phyloP scores from a whole-genome alignment of 2,329 filamentous ascomycete genomes.

The Colletotrichum sp. region DNA sequence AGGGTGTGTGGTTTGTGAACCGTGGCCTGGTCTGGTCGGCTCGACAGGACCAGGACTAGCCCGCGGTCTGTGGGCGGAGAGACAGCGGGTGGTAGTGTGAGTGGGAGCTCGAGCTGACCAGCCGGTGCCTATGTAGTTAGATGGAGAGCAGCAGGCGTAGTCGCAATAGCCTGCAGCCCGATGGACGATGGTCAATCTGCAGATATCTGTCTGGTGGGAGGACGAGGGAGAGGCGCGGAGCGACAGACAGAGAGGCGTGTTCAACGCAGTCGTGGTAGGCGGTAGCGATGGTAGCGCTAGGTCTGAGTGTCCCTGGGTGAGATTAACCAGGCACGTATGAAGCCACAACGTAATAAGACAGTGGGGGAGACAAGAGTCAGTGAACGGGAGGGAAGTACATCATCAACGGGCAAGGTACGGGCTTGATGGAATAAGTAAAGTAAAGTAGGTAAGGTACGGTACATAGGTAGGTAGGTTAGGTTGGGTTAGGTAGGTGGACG shows the following conservation, averaged over 20 bases:
- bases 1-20: not conserved
- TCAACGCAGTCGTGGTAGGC: not conserved
- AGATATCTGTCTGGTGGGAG: not conserved
- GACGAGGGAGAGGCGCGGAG: not conserved
- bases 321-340: slow-evolving; percentile 19
- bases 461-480: not conserved
- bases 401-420: not conserved
- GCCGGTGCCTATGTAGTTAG: not conserved
- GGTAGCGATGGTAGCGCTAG: slow-evolving; percentile 9
- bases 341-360: slow-evolving; percentile 20
- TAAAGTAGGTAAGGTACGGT: not conserved
- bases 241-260: not conserved
- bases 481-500: not conserved
- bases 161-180: not conserved
- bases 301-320: slow-evolving; percentile 15
- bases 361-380: slow-evolving; percentile 21
- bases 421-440: not conserved
- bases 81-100: not conserved
- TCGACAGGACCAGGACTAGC: not conserved
- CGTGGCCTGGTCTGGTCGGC: not conserved
- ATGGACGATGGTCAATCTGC: not conserved
- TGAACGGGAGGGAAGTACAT: slow-evolving; percentile 5
- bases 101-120: not conserved
- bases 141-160: not conserved
- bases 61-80: slow-evolving; percentile 1